Conservation (phyloP, 75 land plant genomes). For the Larix kaempferi region DNA sequence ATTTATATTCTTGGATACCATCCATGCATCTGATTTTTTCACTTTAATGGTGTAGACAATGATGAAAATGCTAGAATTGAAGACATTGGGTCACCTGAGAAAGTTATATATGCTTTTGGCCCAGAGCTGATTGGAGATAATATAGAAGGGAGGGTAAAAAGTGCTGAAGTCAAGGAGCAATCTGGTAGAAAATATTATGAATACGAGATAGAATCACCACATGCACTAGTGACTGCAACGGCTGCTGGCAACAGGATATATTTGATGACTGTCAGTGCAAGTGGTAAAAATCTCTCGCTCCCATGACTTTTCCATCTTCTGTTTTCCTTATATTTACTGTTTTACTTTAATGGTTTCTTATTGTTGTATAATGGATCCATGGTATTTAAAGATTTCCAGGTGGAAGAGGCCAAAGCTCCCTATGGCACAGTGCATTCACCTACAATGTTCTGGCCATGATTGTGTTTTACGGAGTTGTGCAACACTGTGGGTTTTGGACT, state of each 20-base stretch:
- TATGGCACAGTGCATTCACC: background rate
- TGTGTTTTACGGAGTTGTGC: background rate
- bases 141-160: constrained; percentile 88
- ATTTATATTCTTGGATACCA: background rate
- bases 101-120: constrained; percentile 91
- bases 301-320: background rate
- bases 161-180: constrained; percentile 57
- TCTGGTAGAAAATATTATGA: constrained; percentile 81
- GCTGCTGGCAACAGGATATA: constrained; percentile 98
- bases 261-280: constrained; percentile 80
- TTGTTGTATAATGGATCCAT: background rate
- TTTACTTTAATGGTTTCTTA: background rate
- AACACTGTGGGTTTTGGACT: background rate
- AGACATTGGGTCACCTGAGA: constrained; percentile 82
- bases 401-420: background rate
- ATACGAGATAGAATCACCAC: constrained; percentile 88
- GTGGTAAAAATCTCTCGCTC: constrained; percentile 36
- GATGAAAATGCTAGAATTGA: constrained; percentile 83
- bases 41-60: constrained; percentile 25
- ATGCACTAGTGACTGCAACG: constrained; percentile 84
- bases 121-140: constrained; percentile 93
- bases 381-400: background rate
- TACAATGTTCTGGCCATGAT: background rate
- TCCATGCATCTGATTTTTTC: constrained; percentile 5
- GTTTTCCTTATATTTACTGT: background rate